These are phyloP conservation scores for Vitis vinifera DNA, from an alignment of 164 flowering plant species.

Conservation along the genomic window ASM3070453v1 NC_081814.1:6035501-6036000, in stretches of 20 bases:
- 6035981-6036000: conserved; percentile 40
- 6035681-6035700: too few relatives aligned
- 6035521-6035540: too few relatives aligned
- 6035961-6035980: conserved; percentile 50
- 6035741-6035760: not conserved
- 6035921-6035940: not conserved
- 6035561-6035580: too few relatives aligned
- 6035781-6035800: conserved; percentile 12
- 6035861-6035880: not conserved
- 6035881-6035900: too few relatives aligned
- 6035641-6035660: too few relatives aligned
- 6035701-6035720: too few relatives aligned
- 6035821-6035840: not conserved
- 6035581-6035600: too few relatives aligned
- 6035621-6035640: too few relatives aligned
- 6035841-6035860: not conserved
- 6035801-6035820: conserved; percentile 7
- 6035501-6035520: too few relatives aligned
- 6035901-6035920: not conserved
- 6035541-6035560: too few relatives aligned
- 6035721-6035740: not conserved
- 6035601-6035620: too few relatives aligned
- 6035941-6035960: conserved; percentile 22
- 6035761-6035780: not conserved
- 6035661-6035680: not conserved